Base-by-base conservation (phyloP, 805 yeast genomes). In the Saturnispora saitoi region DNA sequence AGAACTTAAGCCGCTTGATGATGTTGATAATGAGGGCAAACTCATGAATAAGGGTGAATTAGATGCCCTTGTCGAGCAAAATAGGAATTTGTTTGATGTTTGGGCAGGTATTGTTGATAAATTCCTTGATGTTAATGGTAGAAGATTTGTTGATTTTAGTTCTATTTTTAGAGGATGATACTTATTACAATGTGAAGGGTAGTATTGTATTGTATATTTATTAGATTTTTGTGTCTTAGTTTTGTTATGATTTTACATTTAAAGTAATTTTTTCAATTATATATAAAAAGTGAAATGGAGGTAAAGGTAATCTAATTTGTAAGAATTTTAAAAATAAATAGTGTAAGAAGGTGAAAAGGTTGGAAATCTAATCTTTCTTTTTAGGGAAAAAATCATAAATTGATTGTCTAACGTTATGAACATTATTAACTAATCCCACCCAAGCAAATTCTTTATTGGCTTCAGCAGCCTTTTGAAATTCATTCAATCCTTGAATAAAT, bases 61-160 rank as follows among this genome's bases (percentile, higher is more conserved):
- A 11, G 80, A 76, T 50, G 95, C 90, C 0, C 67, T 87, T 38
- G 82, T 85, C 1, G 95, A 85, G 61, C 95, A 85, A 58, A 90
- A 88, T 60, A 70, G 89, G 46, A 79, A 69, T 11, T 58, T 76
- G 19, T 83, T 89, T 57, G 75, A 64, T 15, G 56, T 66, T 5
- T 76, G 78, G 53, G 71, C 75, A 42, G 69, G 70, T 10, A 82
- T 87, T 2, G 85, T 85, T 0, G 76, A 79, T 54, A 81, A 80
- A 64, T 91, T 90, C 58, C 66, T 91, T 55, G 71, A 72, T 45
- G 85, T 85, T 53, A 85, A 91, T 67, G 97, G 95, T 4, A 81
- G 96, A 56, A 74, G 96, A 44, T 89, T 80, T 64, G 97, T 90
- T 45, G 86, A 87, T 61, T 81, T 91, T 86, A 80, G 81, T 8